Percentiles rank a stretch among this genome's conserved stretches.
These are phyloP conservation scores for Exophiala calicioides DNA, from an alignment of 2,329 filamentous ascomycete genomes.

Conservation along the genomic window DNA sequence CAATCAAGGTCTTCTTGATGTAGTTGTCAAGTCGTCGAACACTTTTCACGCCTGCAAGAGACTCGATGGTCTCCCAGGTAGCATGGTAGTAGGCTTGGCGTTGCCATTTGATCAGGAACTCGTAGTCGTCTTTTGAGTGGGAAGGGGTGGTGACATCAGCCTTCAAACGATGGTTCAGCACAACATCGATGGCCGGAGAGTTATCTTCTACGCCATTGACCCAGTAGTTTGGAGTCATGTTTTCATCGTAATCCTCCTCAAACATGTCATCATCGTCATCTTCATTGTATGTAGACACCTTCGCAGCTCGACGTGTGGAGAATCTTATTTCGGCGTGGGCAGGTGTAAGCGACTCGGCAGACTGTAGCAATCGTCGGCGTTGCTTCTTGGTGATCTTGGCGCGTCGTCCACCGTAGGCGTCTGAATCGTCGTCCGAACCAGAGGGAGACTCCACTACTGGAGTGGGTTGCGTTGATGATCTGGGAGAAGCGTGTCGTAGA, in stretches of 20 bases:
- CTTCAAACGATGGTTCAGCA: slow-evolving; percentile 81
- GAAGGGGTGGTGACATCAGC: slow-evolving; percentile 56
- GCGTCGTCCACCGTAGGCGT: slow-evolving; percentile 76
- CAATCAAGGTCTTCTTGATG: slow-evolving; percentile 76
- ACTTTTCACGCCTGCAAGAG: slow-evolving; percentile 74
- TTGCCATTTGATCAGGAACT: slow-evolving; percentile 95
- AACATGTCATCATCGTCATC: slow-evolving; percentile 62
- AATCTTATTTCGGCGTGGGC: slow-evolving; percentile 81
- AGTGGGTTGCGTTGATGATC: slow-evolving; percentile 51
- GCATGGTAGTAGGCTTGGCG: slow-evolving; percentile 92
- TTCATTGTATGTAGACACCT: slow-evolving; percentile 69
- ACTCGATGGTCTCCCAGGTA: slow-evolving; percentile 84
- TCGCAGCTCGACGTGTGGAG: slow-evolving; percentile 76
- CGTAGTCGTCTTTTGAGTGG: slow-evolving; percentile 71
- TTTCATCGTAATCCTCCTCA: slow-evolving; percentile 59
- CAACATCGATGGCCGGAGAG: slow-evolving; percentile 82
- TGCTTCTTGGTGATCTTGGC: slow-evolving; percentile 74
- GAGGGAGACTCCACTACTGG: slow-evolving; percentile 51
- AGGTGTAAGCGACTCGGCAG: slow-evolving; percentile 63
- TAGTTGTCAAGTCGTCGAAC: slow-evolving; percentile 93
- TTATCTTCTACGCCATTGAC: slow-evolving; percentile 70
- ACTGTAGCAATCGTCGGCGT: slow-evolving; percentile 67
- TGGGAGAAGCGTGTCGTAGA: slow-evolving; percentile 57
- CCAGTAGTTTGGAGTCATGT: slow-evolving; percentile 69
- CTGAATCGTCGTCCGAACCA: slow-evolving; percentile 66